Base-by-base conservation (phyloP, 768 basidiomycete genomes). In the Pleurotus eryngii region DNA sequence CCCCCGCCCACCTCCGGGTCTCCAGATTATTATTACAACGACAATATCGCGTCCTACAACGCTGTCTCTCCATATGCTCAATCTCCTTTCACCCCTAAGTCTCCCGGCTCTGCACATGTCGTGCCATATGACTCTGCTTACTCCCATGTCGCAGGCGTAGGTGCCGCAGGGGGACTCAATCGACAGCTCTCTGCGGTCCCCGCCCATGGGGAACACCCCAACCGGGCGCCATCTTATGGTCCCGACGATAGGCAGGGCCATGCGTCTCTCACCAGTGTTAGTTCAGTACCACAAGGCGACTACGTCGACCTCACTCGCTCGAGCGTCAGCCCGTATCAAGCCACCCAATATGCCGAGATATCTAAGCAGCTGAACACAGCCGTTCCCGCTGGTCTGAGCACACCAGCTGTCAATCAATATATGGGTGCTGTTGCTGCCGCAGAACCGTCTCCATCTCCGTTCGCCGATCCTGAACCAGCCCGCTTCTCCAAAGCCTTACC, bases 291-390 rank as follows among this genome's bases (percentile, higher is more conserved):
- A 15, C 55, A 63, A 11, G 64, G 73, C 9, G 80, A 84, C 59
- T 89, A 90, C 56, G 76, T 84, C 38, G 85, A 90, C 62, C 74
- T 91, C 42, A 74, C 71, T 65, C 78, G 89, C 45, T 83, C 84
- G 15, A 89, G 87, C 63, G 81, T 89, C 2, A 84, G 87, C 3
- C 88, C 89, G 0, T 88, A 79, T 77, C 89, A 91, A 65, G 89
- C 86, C 40, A 79, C 76, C 0, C 90, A 91, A 67, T 90, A 90
- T 63, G 81, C 76, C 17, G 88, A 86, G 63, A 89, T 90, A 56
- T 81, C 85, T 4, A 75, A 79, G 62, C 80, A 74, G 17, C 68
- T 91, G 40, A 78, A 82, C 57, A 64, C 71, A 4, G 68, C 75
- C 14, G 68, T 73, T 8, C 76, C 77, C 4, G 61, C 55, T 39